Evolutionary conservation across 2,329 filamentous ascomycete species (phyloP).

Genomic region (Diaporthe eres): DNA sequence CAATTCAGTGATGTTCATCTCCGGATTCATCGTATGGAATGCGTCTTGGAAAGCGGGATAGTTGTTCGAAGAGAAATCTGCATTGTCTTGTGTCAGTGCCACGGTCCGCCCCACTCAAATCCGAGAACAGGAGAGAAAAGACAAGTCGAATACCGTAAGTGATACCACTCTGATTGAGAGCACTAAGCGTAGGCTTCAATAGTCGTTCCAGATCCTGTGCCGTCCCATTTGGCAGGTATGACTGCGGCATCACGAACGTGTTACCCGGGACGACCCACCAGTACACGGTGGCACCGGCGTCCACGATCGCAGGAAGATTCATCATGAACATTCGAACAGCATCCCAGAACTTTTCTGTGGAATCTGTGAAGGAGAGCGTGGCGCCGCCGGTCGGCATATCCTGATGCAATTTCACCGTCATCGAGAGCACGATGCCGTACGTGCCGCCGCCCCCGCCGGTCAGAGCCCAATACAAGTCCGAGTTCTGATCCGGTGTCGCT

Average conservation of each 20-base stretch:
- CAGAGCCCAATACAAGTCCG: conserved; percentile 67
- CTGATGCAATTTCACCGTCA: conserved; percentile 61
- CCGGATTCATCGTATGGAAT: conserved; percentile 5
- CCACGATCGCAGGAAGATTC: conserved; percentile 17
- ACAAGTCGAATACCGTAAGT: neutral
- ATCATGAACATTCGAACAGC: neutral
- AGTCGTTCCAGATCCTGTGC: neutral
- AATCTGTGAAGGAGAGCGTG: conserved; percentile 10
- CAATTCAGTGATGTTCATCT: conserved; percentile 11
- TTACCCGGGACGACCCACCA: neutral
- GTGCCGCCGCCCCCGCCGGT: conserved; percentile 63
- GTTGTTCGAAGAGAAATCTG: neutral
- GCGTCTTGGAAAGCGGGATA: conserved; percentile 12
- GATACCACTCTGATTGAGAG: conserved; percentile 12
- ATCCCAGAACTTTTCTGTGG: neutral
- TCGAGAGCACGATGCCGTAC: conserved; percentile 62
- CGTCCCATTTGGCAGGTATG: conserved; percentile 23
- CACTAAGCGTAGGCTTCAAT: neutral
- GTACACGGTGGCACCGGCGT: conserved; percentile 2
- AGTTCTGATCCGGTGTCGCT: conserved; percentile 56
- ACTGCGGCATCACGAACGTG: neutral
- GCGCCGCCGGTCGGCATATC: conserved; percentile 6
- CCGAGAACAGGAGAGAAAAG: neutral
- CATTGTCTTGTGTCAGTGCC: neutral
- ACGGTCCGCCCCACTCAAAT: neutral